Conservation (phyloP, 768 basidiomycete species). For the Mycena vulgaris region DNA sequence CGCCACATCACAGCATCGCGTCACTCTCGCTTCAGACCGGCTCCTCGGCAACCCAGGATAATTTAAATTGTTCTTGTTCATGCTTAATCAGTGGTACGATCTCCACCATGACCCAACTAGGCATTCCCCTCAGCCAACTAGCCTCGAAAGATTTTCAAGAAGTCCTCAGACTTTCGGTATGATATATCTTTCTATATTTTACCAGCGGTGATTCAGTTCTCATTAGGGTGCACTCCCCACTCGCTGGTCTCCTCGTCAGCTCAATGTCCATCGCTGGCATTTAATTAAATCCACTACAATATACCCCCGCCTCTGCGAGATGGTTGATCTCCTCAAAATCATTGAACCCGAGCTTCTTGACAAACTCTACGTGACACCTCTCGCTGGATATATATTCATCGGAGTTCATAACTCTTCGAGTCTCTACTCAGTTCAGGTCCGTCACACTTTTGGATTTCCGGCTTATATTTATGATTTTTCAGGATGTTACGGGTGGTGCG, state of each 20-base stretch:
- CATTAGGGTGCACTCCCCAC: not conserved
- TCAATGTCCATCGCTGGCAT: slow-evolving; percentile 1
- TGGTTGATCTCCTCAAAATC: not conserved
- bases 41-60: too few species aligned
- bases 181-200: too few species aligned
- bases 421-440: not conserved
- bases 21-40: too few species aligned
- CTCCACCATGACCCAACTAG: too few species aligned
- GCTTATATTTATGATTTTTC: not conserved
- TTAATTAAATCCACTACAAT: not conserved
- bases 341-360: not conserved
- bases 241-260: not conserved
- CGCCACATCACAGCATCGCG: too few species aligned
- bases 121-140: too few species aligned
- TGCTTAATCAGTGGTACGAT: too few species aligned
- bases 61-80: too few species aligned
- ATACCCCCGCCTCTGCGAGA: too few species aligned
- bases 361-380: not conserved
- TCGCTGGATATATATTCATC: not conserved
- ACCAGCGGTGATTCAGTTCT: not conserved
- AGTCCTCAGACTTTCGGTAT: too few species aligned
- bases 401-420: not conserved
- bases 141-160: not conserved
- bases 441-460: not conserved
- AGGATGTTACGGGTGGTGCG: not conserved